Evolutionary conservation across 2,329 filamentous ascomycete species (phyloP), one percentile per base, ranked within the genome.

Genomic region (Acrodontium crateriforme): DNA sequence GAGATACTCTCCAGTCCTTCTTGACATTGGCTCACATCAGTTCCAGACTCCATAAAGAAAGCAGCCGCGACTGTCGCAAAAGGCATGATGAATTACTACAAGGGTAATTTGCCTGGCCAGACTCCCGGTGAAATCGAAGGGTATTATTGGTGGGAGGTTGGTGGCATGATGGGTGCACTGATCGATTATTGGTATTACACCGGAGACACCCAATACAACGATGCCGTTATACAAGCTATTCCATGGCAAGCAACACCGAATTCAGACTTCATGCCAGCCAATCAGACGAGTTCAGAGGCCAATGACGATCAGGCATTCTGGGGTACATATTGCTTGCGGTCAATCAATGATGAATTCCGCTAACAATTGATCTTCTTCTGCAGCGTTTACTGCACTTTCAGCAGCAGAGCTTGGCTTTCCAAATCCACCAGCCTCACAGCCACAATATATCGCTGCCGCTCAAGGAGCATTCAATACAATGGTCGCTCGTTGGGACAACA

Each of bases 121-220:
- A 61, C 61, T 13, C 65, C 64, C 6, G 67, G 67, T 25, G 54
- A 66, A 31, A 56, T 84, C 17, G 52, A 62, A 8, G 75, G 74
- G 38, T 77, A 75, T 49, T 80, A 79, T 60, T 82, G 76, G 76
- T 82, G 76, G 76, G 71, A 81, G 47, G 71, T 71, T 9, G 50
- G 50, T n/a, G 50, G 46, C 22, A 52, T 81, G 55, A 77, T 76
- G 62, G 71, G 74, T 36, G 68, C 71, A 1, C 58, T 78, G 41
- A 60, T 81, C 23, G 74, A 80, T 50, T 81, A 81, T 52, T 77
- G 73, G 70, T 67, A 74, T 35, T 62, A 69, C 31, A 80, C 75
- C 0, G 73, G 72, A 34, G 76, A 81, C 50, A 43, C 54, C 5
- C 65, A 64, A 28, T 80, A 74, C 55, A 78, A 79, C 50, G 49